phyloP scores from a whole-genome alignment of 78 protist species.

The Dictyostelium discoideum region DNA sequence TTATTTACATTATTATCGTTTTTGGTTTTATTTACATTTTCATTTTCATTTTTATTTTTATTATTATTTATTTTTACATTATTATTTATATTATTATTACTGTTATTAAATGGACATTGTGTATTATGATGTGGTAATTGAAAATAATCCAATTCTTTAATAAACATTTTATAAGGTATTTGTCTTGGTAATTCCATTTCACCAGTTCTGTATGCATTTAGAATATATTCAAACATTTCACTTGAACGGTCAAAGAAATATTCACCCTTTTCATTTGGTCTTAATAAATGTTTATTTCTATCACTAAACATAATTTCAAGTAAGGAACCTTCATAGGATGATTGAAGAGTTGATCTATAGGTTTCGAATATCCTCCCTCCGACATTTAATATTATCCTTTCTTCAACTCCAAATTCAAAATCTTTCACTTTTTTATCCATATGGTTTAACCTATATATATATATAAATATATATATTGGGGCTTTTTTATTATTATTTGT shows the following conservation, averaged over 20 bases:
- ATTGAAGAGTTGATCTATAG: slow-evolving; percentile 35
- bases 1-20: not conserved
- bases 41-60: not conserved
- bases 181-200: not conserved
- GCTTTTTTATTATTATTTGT: not conserved
- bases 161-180: slow-evolving; percentile 14
- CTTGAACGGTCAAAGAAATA: slow-evolving; percentile 69
- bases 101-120: not conserved
- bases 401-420: not conserved
- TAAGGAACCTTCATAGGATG: slow-evolving; percentile 12
- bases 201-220: slow-evolving; percentile 48
- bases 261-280: slow-evolving; percentile 36
- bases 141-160: slow-evolving; percentile 46
- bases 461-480: not conserved
- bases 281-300: slow-evolving; percentile 35
- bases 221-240: slow-evolving; percentile 37
- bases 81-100: not conserved
- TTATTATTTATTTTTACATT: not conserved
- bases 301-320: slow-evolving; percentile 49
- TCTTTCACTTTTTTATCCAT: not conserved
- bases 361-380: slow-evolving; percentile 75
- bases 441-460: too few relatives aligned
- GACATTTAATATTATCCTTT: slow-evolving; percentile 58
- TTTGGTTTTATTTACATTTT: not conserved
- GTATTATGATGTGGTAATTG: slow-evolving; percentile 35